These are phyloP conservation scores for Psilocybe subaeruginosa DNA, from an alignment of 768 basidiomycete species.

Conservation along the genomic window DNA sequence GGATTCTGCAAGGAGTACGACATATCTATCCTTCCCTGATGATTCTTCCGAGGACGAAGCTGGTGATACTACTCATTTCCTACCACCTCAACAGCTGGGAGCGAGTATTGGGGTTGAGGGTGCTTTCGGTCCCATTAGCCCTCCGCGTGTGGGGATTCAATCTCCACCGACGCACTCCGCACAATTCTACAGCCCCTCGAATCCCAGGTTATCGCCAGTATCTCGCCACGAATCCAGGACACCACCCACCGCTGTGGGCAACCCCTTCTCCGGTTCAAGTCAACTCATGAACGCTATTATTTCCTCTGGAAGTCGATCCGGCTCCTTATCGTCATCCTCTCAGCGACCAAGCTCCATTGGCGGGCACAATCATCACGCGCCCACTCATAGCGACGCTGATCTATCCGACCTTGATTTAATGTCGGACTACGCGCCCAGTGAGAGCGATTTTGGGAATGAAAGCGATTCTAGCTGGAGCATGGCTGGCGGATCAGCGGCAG, in stretches of 20 bases:
- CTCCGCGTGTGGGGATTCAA: neutral
- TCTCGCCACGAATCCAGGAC: neutral
- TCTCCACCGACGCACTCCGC: neutral
- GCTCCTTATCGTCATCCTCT: neutral
- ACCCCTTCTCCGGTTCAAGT: neutral
- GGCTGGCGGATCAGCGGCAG: conserved; percentile 17
- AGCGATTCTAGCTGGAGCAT: conserved; percentile 22
- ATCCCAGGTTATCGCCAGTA: too few relatives aligned
- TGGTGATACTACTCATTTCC: neutral
- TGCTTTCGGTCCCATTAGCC: neutral
- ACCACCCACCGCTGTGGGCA: neutral
- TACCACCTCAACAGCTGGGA: conserved; percentile 1
- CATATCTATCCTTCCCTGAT: conserved; percentile 20
- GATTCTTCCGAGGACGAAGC: conserved; percentile 10
- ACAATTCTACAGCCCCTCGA: neutral
- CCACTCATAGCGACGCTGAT: conserved; percentile 17
- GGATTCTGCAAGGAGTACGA: conserved; percentile 15
- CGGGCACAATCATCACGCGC: neutral
- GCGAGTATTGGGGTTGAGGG: neutral
- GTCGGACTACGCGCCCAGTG: conserved; percentile 21
- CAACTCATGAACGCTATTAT: neutral
- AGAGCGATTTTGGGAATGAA: conserved; percentile 18
- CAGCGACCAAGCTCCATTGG: conserved; percentile 1
- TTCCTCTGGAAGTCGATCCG: neutral
- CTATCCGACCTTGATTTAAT: conserved; percentile 29